Evolutionary conservation across 768 basidiomycete genomes (phyloP).

Genomic region (Amanita brunnescens): DNA sequence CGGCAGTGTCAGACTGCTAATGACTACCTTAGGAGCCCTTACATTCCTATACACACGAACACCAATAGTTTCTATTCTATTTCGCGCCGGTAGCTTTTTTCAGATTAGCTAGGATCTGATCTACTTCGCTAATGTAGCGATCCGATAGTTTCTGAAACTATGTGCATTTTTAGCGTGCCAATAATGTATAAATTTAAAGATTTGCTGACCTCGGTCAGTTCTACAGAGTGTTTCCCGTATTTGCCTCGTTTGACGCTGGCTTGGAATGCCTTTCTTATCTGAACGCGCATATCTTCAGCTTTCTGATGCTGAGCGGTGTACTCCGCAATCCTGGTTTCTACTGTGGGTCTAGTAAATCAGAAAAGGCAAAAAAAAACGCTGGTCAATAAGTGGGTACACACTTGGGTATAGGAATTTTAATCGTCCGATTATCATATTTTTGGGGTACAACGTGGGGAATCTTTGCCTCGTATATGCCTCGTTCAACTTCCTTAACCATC

Average conservation of each 20-base stretch:
- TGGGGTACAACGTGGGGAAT: slow-evolving; percentile 69
- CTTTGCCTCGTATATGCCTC: slow-evolving; percentile 67
- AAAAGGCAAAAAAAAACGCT: not conserved
- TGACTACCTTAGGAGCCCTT: not conserved
- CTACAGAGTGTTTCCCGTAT: slow-evolving; percentile 59
- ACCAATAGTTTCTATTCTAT: slow-evolving; percentile 11
- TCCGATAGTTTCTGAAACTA: slow-evolving; percentile 75
- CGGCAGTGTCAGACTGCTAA: not conserved
- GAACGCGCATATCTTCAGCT: slow-evolving; percentile 69
- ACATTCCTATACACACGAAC: not conserved
- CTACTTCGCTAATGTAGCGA: slow-evolving; percentile 52
- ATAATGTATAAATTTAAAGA: not conserved
- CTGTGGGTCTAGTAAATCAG: slow-evolving; percentile 49
- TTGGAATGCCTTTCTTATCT: slow-evolving; percentile 65
- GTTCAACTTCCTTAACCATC: slow-evolving; percentile 70
- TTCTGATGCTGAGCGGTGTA: slow-evolving; percentile 48
- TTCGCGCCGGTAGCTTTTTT: slow-evolving; percentile 46
- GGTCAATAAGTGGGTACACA: slow-evolving; percentile 17
- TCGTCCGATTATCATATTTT: slow-evolving; percentile 56
- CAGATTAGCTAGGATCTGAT: slow-evolving; percentile 51
- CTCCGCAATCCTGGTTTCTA: slow-evolving; percentile 56
- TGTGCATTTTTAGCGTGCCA: not conserved
- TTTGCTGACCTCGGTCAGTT: slow-evolving; percentile 54
- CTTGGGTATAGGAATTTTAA: slow-evolving; percentile 79
- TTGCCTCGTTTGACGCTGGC: slow-evolving; percentile 60